A percentile compares a stretch with the other conserved stretches of the same genome.
Evolutionary conservation across 2,329 filamentous ascomycete species (phyloP).

Genomic region (Bertia moriformis): DNA sequence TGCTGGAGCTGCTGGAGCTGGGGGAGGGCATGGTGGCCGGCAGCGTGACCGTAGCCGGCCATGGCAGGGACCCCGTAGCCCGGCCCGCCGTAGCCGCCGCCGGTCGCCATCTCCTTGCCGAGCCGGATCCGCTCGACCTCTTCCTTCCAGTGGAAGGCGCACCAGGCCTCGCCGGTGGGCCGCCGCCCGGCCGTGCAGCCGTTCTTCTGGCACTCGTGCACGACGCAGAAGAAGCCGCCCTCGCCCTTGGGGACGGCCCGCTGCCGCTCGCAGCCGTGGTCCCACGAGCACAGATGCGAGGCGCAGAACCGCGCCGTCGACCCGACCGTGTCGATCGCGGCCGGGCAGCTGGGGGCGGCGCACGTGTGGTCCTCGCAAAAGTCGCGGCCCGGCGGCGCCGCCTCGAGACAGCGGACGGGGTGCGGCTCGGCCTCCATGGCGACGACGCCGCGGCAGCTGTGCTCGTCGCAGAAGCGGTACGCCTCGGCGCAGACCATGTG

Average conservation of each 20-base stretch:
- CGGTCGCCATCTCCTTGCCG: neutral
- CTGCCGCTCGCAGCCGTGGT: neutral
- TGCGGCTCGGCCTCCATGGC: neutral
- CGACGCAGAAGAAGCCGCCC: neutral
- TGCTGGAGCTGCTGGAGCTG: no score
- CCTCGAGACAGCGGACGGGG: neutral
- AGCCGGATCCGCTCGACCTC: neutral
- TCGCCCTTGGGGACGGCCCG: neutral
- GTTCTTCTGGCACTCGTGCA: neutral
- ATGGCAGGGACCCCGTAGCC: neutral
- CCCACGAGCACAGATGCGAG: neutral
- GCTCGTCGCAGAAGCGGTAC: neutral
- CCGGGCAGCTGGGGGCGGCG: neutral
- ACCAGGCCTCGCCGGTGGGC: neutral
- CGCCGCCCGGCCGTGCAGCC: neutral
- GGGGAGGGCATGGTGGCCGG: no score
- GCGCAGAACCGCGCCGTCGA: neutral
- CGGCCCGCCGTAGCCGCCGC: no score
- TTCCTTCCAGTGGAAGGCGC: neutral
- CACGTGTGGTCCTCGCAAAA: neutral
- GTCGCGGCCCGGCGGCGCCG: no score
- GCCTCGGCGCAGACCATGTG: neutral
- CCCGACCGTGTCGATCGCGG: neutral
- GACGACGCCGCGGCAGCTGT: neutral
- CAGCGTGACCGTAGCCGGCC: no score